Conservation (phyloP, 129 eudicot genomes). For the Helianthus annuus region HanXRQr2.0-SUNRISE NC_035441.2:48463831-48464330, state of each 20-base stretch:
- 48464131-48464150: slow-evolving; percentile 36
- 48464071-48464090: slow-evolving; percentile 72
- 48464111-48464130: slow-evolving; percentile 63
- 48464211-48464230: slow-evolving; percentile 67
- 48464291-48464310: slow-evolving; percentile 42
- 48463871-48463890: too few relatives aligned
- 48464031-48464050: too few relatives aligned
- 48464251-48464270: slow-evolving; percentile 58
- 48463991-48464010: too few relatives aligned
- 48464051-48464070: neutral
- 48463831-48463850: too few relatives aligned
- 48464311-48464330: slow-evolving; percentile 14
- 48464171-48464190: slow-evolving; percentile 82
- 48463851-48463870: too few relatives aligned
- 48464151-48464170: slow-evolving; percentile 44
- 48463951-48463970: too few relatives aligned
- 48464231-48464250: slow-evolving; percentile 65
- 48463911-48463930: neutral
- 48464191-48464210: slow-evolving; percentile 91
- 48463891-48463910: too few relatives aligned
- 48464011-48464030: too few relatives aligned
- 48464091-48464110: slow-evolving; percentile 92
- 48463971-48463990: slow-evolving; percentile 16
- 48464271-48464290: slow-evolving; percentile 59
- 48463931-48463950: too few relatives aligned